Conservation (phyloP, 2,329 filamentous ascomycete species). For the Nigrospora osmanthi region DNA sequence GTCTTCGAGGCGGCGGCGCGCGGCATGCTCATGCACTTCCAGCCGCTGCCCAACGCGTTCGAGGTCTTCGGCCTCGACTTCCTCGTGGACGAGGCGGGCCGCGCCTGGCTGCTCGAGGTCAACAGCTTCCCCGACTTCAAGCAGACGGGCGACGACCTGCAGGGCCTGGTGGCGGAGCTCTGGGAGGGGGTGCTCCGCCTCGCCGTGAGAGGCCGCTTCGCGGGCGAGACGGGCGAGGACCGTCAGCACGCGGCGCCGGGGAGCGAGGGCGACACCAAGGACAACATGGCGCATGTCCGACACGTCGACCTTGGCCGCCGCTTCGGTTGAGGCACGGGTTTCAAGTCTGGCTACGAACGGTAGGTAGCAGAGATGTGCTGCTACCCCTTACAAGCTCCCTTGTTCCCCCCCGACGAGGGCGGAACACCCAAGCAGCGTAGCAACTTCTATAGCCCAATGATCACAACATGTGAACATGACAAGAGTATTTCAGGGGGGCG, state of each 20-base stretch:
- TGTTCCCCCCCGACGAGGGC: too few relatives aligned
- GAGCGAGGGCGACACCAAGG: constrained; percentile 14
- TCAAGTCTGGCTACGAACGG: too few relatives aligned
- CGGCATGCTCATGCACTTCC: constrained; percentile 84
- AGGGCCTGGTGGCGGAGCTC: constrained; percentile 63
- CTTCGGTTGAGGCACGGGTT: not conserved
- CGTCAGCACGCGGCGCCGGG: constrained; percentile 13
- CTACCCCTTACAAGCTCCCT: too few relatives aligned
- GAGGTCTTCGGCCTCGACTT: constrained; percentile 92
- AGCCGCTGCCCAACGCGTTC: constrained; percentile 79
- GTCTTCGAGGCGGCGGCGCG: constrained; percentile 79
- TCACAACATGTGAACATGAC: too few relatives aligned
- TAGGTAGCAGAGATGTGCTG: too few relatives aligned
- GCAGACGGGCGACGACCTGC: constrained; percentile 75
- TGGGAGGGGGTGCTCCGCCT: constrained; percentile 66
- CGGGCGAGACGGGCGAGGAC: not conserved
- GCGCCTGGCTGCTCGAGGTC: constrained; percentile 75
- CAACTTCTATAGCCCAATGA: too few relatives aligned
- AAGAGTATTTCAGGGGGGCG: too few relatives aligned
- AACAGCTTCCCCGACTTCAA: constrained; percentile 96
- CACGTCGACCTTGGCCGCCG: constrained; percentile 3
- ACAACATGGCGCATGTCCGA: constrained; percentile 4
- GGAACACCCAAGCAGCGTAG: too few relatives aligned
- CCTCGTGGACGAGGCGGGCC: constrained; percentile 60
- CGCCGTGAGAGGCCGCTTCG: constrained; percentile 64